Conservation (phyloP, 805 yeast genomes). For the Jamesozyma piceae region DNA sequence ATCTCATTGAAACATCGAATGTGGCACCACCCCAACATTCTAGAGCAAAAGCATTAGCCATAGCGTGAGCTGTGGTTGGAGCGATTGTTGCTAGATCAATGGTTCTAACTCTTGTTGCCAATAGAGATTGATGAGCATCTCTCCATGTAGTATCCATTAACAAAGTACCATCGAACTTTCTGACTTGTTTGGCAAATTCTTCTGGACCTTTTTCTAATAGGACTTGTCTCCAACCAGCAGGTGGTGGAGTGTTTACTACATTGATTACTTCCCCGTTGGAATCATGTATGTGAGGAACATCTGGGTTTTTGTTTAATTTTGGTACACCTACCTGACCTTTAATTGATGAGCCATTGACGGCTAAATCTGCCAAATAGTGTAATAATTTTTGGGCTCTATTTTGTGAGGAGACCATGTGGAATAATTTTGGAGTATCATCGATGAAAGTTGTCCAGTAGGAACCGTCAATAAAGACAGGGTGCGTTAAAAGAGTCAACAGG, state of each 20-base stretch:
- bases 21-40: constrained; percentile 99
- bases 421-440: constrained; percentile 93
- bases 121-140: constrained; percentile 96
- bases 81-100: constrained; percentile 87
- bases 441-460: constrained; percentile 97
- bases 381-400: constrained; percentile 94
- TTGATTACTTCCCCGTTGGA: constrained; percentile 51
- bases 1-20: constrained; percentile 96
- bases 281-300: constrained; percentile 64
- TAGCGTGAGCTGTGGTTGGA: constrained; percentile 83
- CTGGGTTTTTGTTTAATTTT: constrained; percentile 65
- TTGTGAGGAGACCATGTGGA: constrained; percentile 88
- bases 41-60: constrained; percentile 82
- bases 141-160: constrained; percentile 99
- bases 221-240: constrained; percentile 88
- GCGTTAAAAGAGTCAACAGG: constrained; percentile 80
- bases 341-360: constrained; percentile 92
- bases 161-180: constrained; percentile 75
- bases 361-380: constrained; percentile 83
- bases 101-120: constrained; percentile 96
- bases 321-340: constrained; percentile 94
- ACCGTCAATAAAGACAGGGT: constrained; percentile 78
- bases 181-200: constrained; percentile 79
- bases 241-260: constrained; percentile 44
- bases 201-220: constrained; percentile 80